Evolutionary conservation across 2,329 filamentous ascomycete species (phyloP).

Genomic region (Aspergillus pseudonomiae): DNA sequence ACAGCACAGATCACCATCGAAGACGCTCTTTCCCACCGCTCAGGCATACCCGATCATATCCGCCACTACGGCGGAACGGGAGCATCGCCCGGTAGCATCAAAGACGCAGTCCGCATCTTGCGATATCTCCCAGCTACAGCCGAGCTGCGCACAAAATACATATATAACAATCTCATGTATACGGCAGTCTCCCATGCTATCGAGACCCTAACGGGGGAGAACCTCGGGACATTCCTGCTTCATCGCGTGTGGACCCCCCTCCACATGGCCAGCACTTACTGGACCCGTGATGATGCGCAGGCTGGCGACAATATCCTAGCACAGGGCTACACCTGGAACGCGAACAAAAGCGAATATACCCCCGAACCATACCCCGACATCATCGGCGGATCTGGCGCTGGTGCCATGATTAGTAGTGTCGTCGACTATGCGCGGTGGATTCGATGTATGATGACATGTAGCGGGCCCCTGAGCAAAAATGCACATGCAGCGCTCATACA

Average conservation of each 20-base stretch:
- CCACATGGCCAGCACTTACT: constrained; percentile 41
- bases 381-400: constrained; percentile 42
- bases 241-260: constrained; percentile 51
- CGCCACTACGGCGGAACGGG: not conserved
- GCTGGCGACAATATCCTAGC: constrained; percentile 39
- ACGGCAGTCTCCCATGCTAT: constrained; percentile 50
- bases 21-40: not conserved
- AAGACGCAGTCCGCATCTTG: constrained; percentile 25
- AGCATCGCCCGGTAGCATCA: not conserved
- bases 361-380: constrained; percentile 22
- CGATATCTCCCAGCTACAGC: constrained; percentile 49
- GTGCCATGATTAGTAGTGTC: constrained; percentile 42
- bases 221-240: constrained; percentile 47
- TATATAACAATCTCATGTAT: constrained; percentile 59
- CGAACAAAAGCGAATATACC: constrained; percentile 31
- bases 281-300: constrained; percentile 40
- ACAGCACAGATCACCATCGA: not conserved
- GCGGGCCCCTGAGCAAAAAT: constrained; percentile 26
- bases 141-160: constrained; percentile 50
- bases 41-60: not conserved
- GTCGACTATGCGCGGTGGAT: constrained; percentile 37
- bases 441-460: constrained; percentile 31
- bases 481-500: constrained; percentile 28
- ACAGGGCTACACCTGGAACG: constrained; percentile 47
- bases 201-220: constrained; percentile 45